Conservation (phyloP, 768 basidiomycete genomes). For the Suillus cothurnatus region DNA sequence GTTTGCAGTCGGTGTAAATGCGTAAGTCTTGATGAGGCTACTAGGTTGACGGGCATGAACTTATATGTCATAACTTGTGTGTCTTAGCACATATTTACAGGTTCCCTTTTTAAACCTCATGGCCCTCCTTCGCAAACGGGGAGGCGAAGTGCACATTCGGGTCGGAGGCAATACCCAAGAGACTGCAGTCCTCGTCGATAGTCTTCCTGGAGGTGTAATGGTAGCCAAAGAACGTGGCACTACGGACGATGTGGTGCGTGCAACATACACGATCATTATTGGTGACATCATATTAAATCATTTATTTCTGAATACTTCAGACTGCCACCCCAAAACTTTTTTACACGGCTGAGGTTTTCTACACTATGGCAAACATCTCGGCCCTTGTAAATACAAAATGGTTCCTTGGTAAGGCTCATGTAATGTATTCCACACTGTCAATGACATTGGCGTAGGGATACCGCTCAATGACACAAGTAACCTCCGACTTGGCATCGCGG, state of each 20-base stretch:
- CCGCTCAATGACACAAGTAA: constrained; percentile 22
- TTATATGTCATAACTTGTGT: not conserved
- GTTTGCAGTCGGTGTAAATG: constrained; percentile 16
- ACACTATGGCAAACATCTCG: constrained; percentile 50
- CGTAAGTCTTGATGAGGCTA: constrained; percentile 8
- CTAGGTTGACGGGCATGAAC: not conserved
- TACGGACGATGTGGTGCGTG: constrained; percentile 18
- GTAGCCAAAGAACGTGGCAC: constrained; percentile 33
- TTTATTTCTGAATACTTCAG: constrained; percentile 25
- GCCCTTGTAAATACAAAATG: constrained; percentile 46
- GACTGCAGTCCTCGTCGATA: constrained; percentile 31
- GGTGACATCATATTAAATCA: constrained; percentile 15
- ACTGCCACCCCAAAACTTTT: constrained; percentile 56
- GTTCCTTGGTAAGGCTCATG: constrained; percentile 40
- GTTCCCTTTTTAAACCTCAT: constrained; percentile 49
- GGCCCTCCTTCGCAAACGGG: constrained; percentile 46
- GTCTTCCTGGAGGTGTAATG: constrained; percentile 27
- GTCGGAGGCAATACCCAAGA: constrained; percentile 60
- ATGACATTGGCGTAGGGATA: constrained; percentile 15
- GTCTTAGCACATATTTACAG: constrained; percentile 25
- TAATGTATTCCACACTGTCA: not conserved
- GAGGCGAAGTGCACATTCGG: constrained; percentile 43
- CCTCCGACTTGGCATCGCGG: constrained; percentile 37
- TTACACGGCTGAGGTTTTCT: constrained; percentile 51
- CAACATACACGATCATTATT: constrained; percentile 30